These are phyloP conservation scores for Pilasporangium apinafurcum DNA, from an alignment of 352 stramenopile genomes.

Conservation along the genomic window DNA sequence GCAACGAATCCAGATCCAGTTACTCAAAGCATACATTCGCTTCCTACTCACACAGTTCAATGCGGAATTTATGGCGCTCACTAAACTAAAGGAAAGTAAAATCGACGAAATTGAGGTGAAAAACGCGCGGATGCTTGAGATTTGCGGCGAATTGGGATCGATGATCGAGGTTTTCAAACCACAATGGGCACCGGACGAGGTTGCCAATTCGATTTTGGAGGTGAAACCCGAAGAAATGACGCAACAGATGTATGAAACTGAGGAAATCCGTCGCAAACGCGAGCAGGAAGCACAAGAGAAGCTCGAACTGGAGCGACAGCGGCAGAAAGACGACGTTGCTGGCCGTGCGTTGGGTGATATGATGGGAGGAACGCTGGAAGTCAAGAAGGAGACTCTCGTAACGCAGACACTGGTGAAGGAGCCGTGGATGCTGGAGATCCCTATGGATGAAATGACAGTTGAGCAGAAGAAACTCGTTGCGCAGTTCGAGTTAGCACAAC, in stretches of 20 bases:
- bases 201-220: constrained; percentile 57
- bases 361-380: constrained; percentile 92
- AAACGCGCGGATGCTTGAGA: constrained; percentile 86
- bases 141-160: constrained; percentile 54
- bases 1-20: constrained; percentile 79
- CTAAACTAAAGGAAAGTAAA: constrained; percentile 67
- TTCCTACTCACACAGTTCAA: constrained; percentile 80
- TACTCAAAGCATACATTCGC: constrained; percentile 73
- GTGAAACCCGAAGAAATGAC: constrained; percentile 77
- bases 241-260: constrained; percentile 77
- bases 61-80: constrained; percentile 69
- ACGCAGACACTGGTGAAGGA: constrained; percentile 66
- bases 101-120: constrained; percentile 87
- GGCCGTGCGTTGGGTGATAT: constrained; percentile 85
- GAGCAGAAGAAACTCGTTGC: constrained; percentile 72
- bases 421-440: constrained; percentile 84
- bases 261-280: constrained; percentile 44
- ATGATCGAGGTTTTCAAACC: constrained; percentile 37
- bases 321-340: constrained; percentile 78
- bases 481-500: constrained; percentile 55
- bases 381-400: constrained; percentile 75
- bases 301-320: constrained; percentile 28
- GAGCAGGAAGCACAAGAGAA: constrained; percentile 30
- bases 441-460: constrained; percentile 68
- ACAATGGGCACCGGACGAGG: constrained; percentile 49